Conservation (phyloP, 192 early-diverging fungal genomes). For the Lobosporangium transversale region DNA sequence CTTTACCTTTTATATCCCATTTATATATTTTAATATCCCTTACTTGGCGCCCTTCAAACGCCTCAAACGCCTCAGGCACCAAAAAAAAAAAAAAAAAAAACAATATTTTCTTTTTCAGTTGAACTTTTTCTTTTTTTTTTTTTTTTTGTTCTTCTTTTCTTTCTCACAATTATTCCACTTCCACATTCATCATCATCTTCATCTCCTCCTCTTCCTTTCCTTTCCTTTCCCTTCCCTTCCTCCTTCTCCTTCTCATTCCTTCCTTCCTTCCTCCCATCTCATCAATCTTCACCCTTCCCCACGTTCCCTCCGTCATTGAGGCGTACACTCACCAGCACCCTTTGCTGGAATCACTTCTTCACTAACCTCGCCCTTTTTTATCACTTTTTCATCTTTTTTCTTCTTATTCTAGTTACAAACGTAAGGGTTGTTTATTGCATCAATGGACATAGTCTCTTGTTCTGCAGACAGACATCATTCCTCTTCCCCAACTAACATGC, state of each 20-base stretch:
- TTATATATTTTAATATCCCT: no score
- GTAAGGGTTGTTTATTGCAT: background rate
- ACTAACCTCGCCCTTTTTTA: background rate
- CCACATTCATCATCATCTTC: background rate
- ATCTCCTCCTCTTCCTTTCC: background rate
- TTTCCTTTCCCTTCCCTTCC: background rate
- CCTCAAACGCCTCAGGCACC: no score
- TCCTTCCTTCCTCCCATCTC: background rate
- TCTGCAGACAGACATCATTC: background rate
- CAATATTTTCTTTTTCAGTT: no score
- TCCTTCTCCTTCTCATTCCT: background rate
- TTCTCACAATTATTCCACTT: background rate
- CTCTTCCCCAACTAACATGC: background rate
- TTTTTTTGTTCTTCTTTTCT: background rate
- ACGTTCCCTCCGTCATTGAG: background rate
- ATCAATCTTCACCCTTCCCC: background rate
- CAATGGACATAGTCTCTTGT: background rate
- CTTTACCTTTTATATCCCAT: no score
- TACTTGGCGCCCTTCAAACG: no score
- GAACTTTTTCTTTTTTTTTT: no score
- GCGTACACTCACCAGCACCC: background rate
- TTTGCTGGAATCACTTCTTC: background rate
- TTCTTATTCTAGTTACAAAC: constrained; percentile 6
- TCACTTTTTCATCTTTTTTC: constrained; percentile 2
- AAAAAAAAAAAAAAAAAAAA: no score